Evolutionary conservation across 139 green algal genomes (phyloP), one percentile per base, ranked within the genome.

Genomic region (Micromonas commoda): DNA sequence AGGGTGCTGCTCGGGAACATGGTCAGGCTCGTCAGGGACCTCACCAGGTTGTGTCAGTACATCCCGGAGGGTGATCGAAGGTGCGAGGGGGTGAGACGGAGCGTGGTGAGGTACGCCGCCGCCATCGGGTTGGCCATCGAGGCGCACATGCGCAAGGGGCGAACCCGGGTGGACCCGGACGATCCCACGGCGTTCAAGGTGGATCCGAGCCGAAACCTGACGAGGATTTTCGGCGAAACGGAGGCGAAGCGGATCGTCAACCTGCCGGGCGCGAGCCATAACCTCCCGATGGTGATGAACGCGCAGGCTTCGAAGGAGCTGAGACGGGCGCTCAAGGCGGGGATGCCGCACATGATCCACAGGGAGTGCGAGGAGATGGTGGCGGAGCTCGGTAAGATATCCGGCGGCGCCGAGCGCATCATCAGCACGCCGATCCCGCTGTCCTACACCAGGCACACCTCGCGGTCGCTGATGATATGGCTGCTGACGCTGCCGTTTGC

Each of bases 401-500:
- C 65, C 0, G 80, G 80, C 29, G 64, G 68, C 19, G 77, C 68
- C 77, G 77, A 82, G 35, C 66, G 77, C n/a, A 61, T 82, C 3
- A 6, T 77, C 29, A 2, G 33, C 20, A 83, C 79, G 32, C 79
- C 79, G 23, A 83, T 79, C 66, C 79, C 79, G 32, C 51, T 83
- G 13, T 69, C n/a, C 1, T 83, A 80, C 64, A 80, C 71, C 9
- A 73, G 91, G 28, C 82, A 81, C 63, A 82, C 79, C 28, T 38
- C 51, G 37, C 72, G 77, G 3, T 69, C 77, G 37, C 81, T 94
- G 37, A 83, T 94, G 65, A 73, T 94, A 13, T 94, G 87, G 88
- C 90, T 97, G 61, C 64, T 83, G 28, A 82, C 90, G 68, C 83
- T 97, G 81, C 93, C 93, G 21, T 64, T 95, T 13, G 85, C 86